phyloP scores from a whole-genome alignment of 116 monocot species.

The Cymodocea nodosa region DNA sequence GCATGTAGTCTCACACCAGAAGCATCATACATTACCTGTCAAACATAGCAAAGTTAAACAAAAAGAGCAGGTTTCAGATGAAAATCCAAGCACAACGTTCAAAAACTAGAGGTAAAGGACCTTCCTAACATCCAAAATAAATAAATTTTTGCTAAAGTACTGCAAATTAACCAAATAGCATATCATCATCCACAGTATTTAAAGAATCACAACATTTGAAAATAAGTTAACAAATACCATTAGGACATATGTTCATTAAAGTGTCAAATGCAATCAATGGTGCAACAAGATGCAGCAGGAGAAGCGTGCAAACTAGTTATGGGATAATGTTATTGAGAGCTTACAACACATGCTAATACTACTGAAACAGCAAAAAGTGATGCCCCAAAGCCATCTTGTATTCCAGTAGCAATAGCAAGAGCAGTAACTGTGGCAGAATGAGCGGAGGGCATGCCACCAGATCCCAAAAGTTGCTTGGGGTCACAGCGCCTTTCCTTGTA shows the following conservation, averaged over 20 bases:
- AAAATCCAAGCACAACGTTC: neutral
- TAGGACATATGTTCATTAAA: too few species aligned
- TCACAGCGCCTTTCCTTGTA: slow-evolving; percentile 72
- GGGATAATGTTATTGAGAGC: slow-evolving; percentile 2
- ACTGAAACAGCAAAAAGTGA: slow-evolving; percentile 39
- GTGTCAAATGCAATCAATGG: too few species aligned
- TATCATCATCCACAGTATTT: too few species aligned
- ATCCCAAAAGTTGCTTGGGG: slow-evolving; percentile 48
- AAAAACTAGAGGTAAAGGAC: neutral
- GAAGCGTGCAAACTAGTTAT: too few species aligned
- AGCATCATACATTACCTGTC: slow-evolving; percentile 99
- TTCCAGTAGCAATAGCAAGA: slow-evolving; percentile 54
- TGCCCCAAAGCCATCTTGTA: slow-evolving; percentile 58
- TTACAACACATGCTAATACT: slow-evolving; percentile 49
- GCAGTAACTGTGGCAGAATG: slow-evolving; percentile 67
- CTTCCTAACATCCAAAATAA: too few species aligned
- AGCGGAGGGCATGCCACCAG: slow-evolving; percentile 83
- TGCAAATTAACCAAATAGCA: too few species aligned
- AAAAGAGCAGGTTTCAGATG: neutral
- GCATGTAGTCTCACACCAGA: slow-evolving; percentile 91
- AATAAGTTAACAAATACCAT: too few species aligned
- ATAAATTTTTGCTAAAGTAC: too few species aligned
- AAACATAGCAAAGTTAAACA: neutral
- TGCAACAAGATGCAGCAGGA: too few species aligned
- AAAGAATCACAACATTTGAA: too few species aligned